A percentile compares a stretch with the other conserved stretches of the same genome.
Evolutionary conservation across 1,284 basidiomycete species (phyloP).

Genomic region (Cystobasidium pallidum): DNA sequence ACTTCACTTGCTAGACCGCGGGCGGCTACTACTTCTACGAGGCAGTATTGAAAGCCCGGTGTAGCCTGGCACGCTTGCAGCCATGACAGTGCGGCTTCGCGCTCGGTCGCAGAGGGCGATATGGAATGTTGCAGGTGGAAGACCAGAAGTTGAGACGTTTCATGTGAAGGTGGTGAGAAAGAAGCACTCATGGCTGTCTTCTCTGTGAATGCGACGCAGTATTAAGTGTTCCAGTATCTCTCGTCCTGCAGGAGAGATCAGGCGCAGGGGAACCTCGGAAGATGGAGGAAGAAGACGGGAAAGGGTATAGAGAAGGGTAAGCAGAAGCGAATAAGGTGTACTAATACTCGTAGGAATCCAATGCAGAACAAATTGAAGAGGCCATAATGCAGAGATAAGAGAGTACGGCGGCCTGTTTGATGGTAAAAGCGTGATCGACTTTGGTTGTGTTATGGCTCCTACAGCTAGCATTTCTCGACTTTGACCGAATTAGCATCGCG

Average conservation of each 20-base stretch:
- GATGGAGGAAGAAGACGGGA: neutral
- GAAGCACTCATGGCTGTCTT: neutral
- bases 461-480: too few relatives aligned
- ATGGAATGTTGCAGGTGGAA: slow-evolving; percentile 45
- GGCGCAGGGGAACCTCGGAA: too few relatives aligned
- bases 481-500: too few relatives aligned
- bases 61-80: slow-evolving; percentile 45
- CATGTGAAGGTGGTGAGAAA: slow-evolving; percentile 14
- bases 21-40: slow-evolving; percentile 48
- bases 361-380: too few relatives aligned
- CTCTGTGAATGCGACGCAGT: too few relatives aligned
- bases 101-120: slow-evolving; percentile 42
- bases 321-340: neutral
- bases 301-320: neutral
- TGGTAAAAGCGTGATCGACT: too few relatives aligned
- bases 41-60: slow-evolving; percentile 48
- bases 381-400: too few relatives aligned
- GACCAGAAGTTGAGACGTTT: slow-evolving; percentile 37
- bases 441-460: too few relatives aligned
- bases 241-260: too few relatives aligned
- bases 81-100: slow-evolving; percentile 40
- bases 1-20: slow-evolving; percentile 27
- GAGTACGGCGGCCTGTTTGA: too few relatives aligned
- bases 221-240: too few relatives aligned
- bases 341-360: neutral